Percentiles rank a stretch among this genome's conserved stretches.
Evolutionary conservation across 1,139 yeast genomes (phyloP).

Genomic region (Yamadazyma pseudoaaseri): DNA sequence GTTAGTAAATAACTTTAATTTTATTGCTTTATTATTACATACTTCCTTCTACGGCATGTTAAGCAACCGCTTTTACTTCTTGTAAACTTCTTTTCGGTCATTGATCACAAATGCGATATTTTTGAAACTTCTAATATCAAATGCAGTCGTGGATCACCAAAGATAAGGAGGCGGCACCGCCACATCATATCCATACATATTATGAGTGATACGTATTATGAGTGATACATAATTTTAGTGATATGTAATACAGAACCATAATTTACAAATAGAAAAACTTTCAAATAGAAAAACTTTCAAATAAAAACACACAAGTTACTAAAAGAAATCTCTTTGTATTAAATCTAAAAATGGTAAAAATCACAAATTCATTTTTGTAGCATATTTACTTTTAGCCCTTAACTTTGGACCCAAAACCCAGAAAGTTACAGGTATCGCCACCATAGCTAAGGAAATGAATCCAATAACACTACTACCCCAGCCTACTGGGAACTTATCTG

Average conservation of each 20-base stretch:
- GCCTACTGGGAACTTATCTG: slow-evolving; percentile 44
- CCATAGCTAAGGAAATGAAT: slow-evolving; percentile 52
- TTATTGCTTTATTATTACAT: slow-evolving; percentile 1
- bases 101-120: not conserved
- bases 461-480: slow-evolving; percentile 67
- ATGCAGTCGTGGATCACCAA: no score
- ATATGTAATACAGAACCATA: no score
- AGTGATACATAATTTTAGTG: no score
- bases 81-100: slow-evolving; percentile 4
- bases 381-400: slow-evolving; percentile 49
- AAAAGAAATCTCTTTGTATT: no score
- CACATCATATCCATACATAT: no score
- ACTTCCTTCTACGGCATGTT: slow-evolving; percentile 10
- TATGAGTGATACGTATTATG: no score
- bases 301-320: no score
- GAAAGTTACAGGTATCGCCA: slow-evolving; percentile 62
- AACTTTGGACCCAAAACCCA: slow-evolving; percentile 28
- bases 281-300: no score
- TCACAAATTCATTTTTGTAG: no score
- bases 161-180: no score
- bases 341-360: slow-evolving; percentile 1
- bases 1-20: not conserved
- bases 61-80: slow-evolving; percentile 9
- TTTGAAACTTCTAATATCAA: not conserved
- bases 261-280: no score